phyloP scores from a whole-genome alignment of 768 basidiomycete genomes.

The Mycena indigotica region DNA sequence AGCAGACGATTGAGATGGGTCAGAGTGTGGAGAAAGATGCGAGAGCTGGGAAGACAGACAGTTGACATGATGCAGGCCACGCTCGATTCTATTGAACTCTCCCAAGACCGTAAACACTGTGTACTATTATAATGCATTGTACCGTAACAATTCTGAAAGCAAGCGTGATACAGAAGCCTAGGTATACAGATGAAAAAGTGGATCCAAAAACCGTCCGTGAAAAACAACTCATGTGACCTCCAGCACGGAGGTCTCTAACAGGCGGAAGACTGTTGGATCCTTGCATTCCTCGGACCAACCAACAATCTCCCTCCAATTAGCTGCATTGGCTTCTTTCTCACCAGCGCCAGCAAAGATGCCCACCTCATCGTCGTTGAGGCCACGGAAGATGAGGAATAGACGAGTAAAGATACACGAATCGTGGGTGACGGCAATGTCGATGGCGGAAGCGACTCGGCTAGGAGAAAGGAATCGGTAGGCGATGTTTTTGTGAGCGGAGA shows the following conservation, averaged over 20 bases:
- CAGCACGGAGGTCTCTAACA: conserved; percentile 77
- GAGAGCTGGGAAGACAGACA: background rate
- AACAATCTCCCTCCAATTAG: conserved; percentile 80
- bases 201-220: background rate
- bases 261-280: conserved; percentile 71
- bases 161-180: conserved; percentile 11
- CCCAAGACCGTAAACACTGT: background rate
- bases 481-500: conserved; percentile 80
- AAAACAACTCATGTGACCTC: conserved; percentile 40
- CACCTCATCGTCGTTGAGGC: conserved; percentile 78
- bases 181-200: conserved; percentile 14
- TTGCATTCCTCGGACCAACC: conserved; percentile 83
- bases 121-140: background rate
- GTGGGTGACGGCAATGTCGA: conserved; percentile 82
- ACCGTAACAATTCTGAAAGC: background rate
- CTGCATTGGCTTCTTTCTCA: conserved; percentile 81
- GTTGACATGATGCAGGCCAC: background rate
- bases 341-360: conserved; percentile 74
- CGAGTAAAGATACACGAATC: conserved; percentile 83
- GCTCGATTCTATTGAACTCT: background rate
- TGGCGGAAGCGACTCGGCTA: conserved; percentile 77
- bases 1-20: conserved; percentile 23
- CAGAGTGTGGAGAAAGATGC: background rate
- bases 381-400: conserved; percentile 84
- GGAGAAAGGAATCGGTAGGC: conserved; percentile 88